Base-by-base conservation (phyloP, 2,329 filamentous ascomycete species). In the Dryadomyces sulphureus region DNA sequence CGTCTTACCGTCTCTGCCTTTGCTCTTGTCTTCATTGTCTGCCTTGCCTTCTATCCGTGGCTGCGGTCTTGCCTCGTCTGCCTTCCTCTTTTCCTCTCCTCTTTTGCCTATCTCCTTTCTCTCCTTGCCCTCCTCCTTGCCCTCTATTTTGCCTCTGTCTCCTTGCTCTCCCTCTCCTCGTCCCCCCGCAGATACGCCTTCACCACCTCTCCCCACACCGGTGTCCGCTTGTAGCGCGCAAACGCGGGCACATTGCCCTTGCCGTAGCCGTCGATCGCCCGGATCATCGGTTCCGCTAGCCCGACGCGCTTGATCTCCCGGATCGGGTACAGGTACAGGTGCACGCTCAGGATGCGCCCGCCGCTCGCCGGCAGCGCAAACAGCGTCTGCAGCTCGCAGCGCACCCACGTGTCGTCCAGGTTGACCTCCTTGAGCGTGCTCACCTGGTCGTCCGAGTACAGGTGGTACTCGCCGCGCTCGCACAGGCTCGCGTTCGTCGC, bases 391-490 rank as follows among this genome's bases (percentile, higher is more conserved):
- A 49, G 38, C 32, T 51, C 47, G 40, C 49, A 51, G 21, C 49
- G 45, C 12, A 51, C 49, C 49, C 47, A 49, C 1, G 47, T 47
- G 24, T 47, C 45, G 41, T 51, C 45, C 17, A 51, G 38, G 21
- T 49, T 22, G 24, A 51, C 30, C 1, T 45, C 45, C 5, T 20
- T 19, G 11, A 20, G 39, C 12, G 19, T 21, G 11, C 25, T 40
- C 11, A 40, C 45, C 45, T 43, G 34, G 39, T 45, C 45, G 24
- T 45, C 49, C 7, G 38, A 22, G 21, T 50, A 47, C 35, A 50
- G 20, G 25, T 49, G 49, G 27, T 50, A 50, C 47, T 50, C 49
- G 35, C 49, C 49, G 9, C 49, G 45, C 45, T 50, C 49, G 36
- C 49, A 50, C 1, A 50, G 47, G 4, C 24, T 45, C 1, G 42